Evolutionary conservation across 345 rosid genomes (phyloP).

Genomic region (Zanthoxylum bungeanum): DNA sequence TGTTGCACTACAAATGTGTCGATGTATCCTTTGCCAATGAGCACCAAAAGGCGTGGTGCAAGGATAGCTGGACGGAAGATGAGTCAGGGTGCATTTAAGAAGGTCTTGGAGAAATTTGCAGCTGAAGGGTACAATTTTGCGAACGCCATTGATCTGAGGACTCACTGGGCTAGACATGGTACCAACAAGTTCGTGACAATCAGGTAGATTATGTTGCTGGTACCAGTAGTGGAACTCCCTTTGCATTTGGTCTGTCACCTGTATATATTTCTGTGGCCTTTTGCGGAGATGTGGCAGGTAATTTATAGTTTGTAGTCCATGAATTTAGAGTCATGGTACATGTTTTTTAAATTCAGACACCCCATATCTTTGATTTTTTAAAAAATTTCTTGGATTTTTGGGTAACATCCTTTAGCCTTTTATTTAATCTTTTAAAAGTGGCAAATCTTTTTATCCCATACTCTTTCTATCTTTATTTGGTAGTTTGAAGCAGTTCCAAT

Average conservation of each 20-base stretch:
- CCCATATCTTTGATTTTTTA: too few relatives aligned
- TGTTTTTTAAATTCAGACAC: too few relatives aligned
- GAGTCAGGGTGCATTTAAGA: conserved; percentile 98
- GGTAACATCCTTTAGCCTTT: too few relatives aligned
- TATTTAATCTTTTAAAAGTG: too few relatives aligned
- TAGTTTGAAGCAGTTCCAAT: too few relatives aligned
- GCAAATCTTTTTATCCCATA: too few relatives aligned
- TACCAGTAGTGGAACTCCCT: conserved; percentile 13
- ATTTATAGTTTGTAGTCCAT: conserved; percentile 36
- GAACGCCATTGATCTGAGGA: conserved; percentile 82
- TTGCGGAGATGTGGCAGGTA: conserved; percentile 39
- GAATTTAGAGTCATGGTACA: too few relatives aligned
- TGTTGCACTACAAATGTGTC: conserved; percentile 92
- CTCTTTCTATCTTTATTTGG: too few relatives aligned
- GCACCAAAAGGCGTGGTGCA: conserved; percentile 92
- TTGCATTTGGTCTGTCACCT: conserved; percentile 37
- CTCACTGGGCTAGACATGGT: conserved; percentile 98
- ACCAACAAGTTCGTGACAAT: conserved; percentile 98
- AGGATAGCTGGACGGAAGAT: conserved; percentile 98
- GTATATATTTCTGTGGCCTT: conserved; percentile 43
- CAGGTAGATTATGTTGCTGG: conserved; percentile 54
- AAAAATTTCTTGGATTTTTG: too few relatives aligned
- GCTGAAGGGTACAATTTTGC: conserved; percentile 79
- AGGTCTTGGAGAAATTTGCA: conserved; percentile 92
- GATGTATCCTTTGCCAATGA: conserved; percentile 92